Conservation (phyloP, 768 basidiomycete genomes). For the Leucocoprinus sp. region DNA sequence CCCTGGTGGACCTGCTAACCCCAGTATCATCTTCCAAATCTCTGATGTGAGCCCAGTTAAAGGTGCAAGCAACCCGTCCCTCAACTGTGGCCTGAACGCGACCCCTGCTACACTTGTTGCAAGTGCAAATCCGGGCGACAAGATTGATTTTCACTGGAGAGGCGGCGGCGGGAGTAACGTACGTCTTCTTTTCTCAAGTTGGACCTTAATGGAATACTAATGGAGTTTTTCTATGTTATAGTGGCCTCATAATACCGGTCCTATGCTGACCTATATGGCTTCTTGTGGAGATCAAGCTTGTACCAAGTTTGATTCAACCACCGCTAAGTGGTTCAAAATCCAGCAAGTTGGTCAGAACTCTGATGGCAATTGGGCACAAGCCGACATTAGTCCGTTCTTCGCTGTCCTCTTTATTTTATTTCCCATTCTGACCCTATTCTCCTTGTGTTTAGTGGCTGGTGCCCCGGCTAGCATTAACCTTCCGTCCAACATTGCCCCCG, state of each 20-base stretch:
- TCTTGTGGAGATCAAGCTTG: constrained; percentile 50
- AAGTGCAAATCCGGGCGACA: constrained; percentile 51
- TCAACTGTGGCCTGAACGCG: constrained; percentile 56
- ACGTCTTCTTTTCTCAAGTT: constrained; percentile 12
- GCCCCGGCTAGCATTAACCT: constrained; percentile 31
- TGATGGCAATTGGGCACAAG: constrained; percentile 42
- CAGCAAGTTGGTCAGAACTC: constrained; percentile 38
- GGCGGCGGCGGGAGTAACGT: constrained; percentile 33
- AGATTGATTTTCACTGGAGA: constrained; percentile 48
- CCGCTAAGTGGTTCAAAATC: constrained; percentile 71
- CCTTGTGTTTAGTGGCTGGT: constrained; percentile 27
- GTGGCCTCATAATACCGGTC: constrained; percentile 55
- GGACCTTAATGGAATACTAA: background rate
- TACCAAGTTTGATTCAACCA: constrained; percentile 46
- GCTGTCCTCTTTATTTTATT: background rate
- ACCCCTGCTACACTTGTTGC: constrained; percentile 41
- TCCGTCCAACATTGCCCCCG: constrained; percentile 47
- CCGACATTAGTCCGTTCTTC: constrained; percentile 38
- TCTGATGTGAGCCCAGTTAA: constrained; percentile 33
- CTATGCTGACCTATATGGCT: constrained; percentile 70
- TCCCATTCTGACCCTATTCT: background rate
- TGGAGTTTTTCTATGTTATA: constrained; percentile 16
- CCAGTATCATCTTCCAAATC: constrained; percentile 35
- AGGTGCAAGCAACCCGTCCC: constrained; percentile 43
- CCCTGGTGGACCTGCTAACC: constrained; percentile 13